A percentile compares a stretch with the other conserved stretches of the same genome.
phyloP scores from a whole-genome alignment of 345 rosid genomes.

The Brassica incana region DNA sequence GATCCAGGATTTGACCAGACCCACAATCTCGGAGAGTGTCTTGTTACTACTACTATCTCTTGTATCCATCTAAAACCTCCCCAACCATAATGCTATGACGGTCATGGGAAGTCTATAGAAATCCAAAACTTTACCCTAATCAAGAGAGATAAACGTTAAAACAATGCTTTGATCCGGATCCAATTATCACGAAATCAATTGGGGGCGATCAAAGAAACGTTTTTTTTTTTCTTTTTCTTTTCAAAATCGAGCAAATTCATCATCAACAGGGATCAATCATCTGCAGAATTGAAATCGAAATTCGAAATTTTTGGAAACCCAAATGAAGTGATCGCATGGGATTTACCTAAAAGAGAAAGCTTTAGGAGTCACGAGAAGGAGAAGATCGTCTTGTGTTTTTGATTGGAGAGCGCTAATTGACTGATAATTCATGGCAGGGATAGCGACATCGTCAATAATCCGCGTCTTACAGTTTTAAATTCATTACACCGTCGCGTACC shows the following conservation, averaged over 20 bases:
- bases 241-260: not conserved
- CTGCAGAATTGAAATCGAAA: not conserved
- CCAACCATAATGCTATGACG: slow-evolving; percentile 68
- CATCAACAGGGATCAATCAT: not conserved
- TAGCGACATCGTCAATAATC: not conserved
- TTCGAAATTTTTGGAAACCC: not conserved
- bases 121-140: not conserved
- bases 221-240: too few species aligned
- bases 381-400: not conserved
- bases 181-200: not conserved
- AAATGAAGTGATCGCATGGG: not conserved
- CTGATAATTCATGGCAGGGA: not conserved
- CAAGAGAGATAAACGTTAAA: not conserved
- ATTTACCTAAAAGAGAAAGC: not conserved
- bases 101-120: slow-evolving; percentile 17
- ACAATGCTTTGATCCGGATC: not conserved
- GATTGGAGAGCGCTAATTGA: too few species aligned
- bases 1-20: slow-evolving; percentile 62
- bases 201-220: not conserved
- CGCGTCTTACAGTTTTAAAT: not conserved
- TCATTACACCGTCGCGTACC: not conserved
- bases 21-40: slow-evolving; percentile 59
- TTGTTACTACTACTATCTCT: slow-evolving; percentile 45
- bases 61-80: slow-evolving; percentile 60
- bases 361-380: not conserved